Percentiles rank a stretch among this genome's conserved stretches.
Evolutionary conservation across 345 rosid genomes (phyloP).

Genomic region (Cardamine resedifolia): DNA sequence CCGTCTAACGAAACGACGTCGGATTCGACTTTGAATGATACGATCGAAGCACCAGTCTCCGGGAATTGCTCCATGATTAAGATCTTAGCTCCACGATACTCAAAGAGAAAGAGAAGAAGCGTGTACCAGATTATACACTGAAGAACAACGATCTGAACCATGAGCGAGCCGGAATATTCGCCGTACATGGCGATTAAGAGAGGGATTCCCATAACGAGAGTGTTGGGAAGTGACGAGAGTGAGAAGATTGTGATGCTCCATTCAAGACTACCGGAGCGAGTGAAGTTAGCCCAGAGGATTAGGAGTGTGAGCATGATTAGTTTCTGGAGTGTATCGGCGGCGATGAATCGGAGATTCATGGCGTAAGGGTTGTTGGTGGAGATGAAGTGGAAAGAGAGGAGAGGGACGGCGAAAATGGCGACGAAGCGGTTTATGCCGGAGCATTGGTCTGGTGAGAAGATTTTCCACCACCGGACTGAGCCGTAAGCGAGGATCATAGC

Average conservation of each 20-base stretch:
- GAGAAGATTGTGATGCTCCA: constrained; percentile 95
- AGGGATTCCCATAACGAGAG: constrained; percentile 96
- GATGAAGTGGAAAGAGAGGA: constrained; percentile 93
- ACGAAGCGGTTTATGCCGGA: constrained; percentile 96
- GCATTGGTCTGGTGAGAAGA: constrained; percentile 91
- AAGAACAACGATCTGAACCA: constrained; percentile 94
- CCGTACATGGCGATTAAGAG: constrained; percentile 91
- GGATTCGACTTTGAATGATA: constrained; percentile 84
- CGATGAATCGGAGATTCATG: constrained; percentile 84
- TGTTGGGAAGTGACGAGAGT: constrained; percentile 84
- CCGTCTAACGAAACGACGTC: constrained; percentile 87
- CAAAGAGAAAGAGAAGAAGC: constrained; percentile 78
- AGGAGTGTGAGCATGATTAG: constrained; percentile 62
- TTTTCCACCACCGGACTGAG: constrained; percentile 96
- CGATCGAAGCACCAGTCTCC: constrained; percentile 82
- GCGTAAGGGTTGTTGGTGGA: constrained; percentile 75
- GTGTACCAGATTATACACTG: constrained; percentile 98
- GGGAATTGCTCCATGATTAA: constrained; percentile 93
- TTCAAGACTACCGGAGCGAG: constrained; percentile 65
- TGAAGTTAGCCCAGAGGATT: constrained; percentile 61
- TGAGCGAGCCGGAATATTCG: constrained; percentile 57
- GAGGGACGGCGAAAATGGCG: constrained; percentile 93
- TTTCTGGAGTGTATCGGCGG: constrained; percentile 90
- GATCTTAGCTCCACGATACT: constrained; percentile 87
- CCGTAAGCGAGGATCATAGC: constrained; percentile 97